Conservation (phyloP, 495 filamentous ascomycete genomes). For the Penicillium daleae region DNA sequence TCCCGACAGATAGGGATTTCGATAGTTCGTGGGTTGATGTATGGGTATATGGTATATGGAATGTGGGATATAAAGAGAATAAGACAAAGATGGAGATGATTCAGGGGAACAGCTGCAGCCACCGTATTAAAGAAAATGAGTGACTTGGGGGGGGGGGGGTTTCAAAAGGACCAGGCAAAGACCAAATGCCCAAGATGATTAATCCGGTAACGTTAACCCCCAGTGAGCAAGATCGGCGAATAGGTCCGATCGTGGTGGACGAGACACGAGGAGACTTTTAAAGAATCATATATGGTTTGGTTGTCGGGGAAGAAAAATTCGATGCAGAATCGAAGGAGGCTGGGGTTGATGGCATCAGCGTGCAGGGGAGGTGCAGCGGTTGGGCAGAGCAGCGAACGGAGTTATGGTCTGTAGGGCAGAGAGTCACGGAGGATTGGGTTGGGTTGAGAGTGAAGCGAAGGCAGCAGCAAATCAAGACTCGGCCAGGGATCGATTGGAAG, state of each 20-base stretch:
- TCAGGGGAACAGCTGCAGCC: constrained; percentile 8
- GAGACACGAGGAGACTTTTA: constrained; percentile 3
- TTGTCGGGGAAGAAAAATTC: constrained; percentile 22
- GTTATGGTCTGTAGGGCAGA: constrained; percentile 23
- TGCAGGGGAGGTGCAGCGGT: constrained; percentile 20
- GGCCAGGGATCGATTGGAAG: constrained; percentile 21
- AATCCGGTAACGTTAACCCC: constrained; percentile 15
- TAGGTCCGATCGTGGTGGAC: constrained; percentile 19
- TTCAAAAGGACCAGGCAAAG: constrained; percentile 1
- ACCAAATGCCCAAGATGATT: constrained; percentile 24
- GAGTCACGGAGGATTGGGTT: constrained; percentile 20
- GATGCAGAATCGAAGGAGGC: constrained; percentile 25
- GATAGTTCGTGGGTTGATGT: not conserved
- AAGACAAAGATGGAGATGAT: constrained; percentile 10
- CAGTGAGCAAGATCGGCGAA: constrained; percentile 20
- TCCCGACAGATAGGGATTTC: constrained; percentile 4
- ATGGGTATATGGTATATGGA: not conserved
- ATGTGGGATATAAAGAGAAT: constrained; percentile 4
- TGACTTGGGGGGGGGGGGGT: not conserved
- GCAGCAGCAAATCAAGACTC: constrained; percentile 28
- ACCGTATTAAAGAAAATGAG: constrained; percentile 7
- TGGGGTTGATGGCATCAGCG: constrained; percentile 28
- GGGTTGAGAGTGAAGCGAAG: constrained; percentile 40
- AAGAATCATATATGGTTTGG: not conserved
- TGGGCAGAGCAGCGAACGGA: constrained; percentile 37